These are phyloP conservation scores for Dichotomocladium elegans DNA, from an alignment of 371 early-diverging fungal species.

Conservation along the genomic window DNA sequence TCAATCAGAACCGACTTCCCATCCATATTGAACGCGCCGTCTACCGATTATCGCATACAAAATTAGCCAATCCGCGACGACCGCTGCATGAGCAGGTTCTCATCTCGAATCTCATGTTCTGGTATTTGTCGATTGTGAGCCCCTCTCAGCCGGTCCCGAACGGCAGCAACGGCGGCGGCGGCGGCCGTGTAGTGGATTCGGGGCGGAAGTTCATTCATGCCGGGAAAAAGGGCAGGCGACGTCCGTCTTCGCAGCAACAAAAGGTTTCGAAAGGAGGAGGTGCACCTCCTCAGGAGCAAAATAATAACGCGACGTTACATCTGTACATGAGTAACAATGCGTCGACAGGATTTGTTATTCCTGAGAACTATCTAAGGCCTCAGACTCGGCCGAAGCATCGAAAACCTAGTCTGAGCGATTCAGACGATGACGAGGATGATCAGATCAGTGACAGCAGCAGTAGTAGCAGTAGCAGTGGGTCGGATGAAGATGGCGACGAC, in stretches of 20 bases:
- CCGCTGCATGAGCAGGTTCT: constrained; percentile 90
- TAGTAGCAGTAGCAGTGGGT: constrained; percentile 8
- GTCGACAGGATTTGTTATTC: constrained; percentile 42
- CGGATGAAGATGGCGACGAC: constrained; percentile 17
- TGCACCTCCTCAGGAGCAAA: constrained; percentile 2
- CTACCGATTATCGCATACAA: constrained; percentile 89
- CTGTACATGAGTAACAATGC: constrained; percentile 6
- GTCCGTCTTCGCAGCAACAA: constrained; percentile 6
- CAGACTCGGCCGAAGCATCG: background rate
- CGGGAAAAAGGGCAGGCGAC: constrained; percentile 18
- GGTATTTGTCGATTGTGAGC: constrained; percentile 78
- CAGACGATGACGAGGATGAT: background rate
- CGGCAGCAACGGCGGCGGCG: constrained; percentile 8
- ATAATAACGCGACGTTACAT: constrained; percentile 1
- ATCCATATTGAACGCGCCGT: constrained; percentile 86
- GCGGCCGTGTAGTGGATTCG: constrained; percentile 1
- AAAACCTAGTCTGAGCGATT: background rate
- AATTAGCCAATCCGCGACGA: constrained; percentile 86
- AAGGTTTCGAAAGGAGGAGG: background rate
- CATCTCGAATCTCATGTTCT: constrained; percentile 94
- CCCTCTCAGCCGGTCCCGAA: constrained; percentile 3
- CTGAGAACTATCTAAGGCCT: constrained; percentile 35
- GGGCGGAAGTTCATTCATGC: constrained; percentile 9
- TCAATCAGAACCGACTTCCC: constrained; percentile 64
- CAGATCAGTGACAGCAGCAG: constrained; percentile 2